Evolutionary conservation across 306 rosid genomes (phyloP).

Genomic region (Medicago ruthenica): DNA sequence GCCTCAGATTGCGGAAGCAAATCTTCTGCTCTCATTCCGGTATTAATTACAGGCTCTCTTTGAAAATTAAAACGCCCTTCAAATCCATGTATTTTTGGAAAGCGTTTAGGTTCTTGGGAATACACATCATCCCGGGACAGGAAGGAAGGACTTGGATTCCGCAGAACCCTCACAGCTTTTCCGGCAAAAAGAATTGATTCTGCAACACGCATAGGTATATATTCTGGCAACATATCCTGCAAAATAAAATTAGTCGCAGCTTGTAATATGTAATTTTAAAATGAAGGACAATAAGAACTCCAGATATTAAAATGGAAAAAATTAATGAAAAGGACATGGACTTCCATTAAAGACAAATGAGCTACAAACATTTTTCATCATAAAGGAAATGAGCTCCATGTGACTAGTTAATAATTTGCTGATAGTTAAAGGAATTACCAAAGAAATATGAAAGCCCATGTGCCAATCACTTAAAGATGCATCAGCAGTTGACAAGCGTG

Average conservation of each 20-base stretch:
- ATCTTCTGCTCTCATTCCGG: slow-evolving; percentile 72
- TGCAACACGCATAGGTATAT: slow-evolving; percentile 87
- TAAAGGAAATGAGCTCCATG: slow-evolving; percentile 23
- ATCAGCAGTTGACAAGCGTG: slow-evolving; percentile 72
- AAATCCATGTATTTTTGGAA: slow-evolving; percentile 72
- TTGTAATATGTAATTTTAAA: slow-evolving; percentile 11
- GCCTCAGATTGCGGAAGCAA: slow-evolving; percentile 94
- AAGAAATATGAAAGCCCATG: slow-evolving; percentile 85
- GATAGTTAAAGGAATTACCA: slow-evolving; percentile 57
- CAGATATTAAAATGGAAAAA: slow-evolving; percentile 27
- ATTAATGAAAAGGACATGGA: slow-evolving; percentile 17
- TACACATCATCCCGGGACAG: slow-evolving; percentile 61
- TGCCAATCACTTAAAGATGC: slow-evolving; percentile 93
- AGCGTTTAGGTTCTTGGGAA: slow-evolving; percentile 70
- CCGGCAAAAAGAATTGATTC: slow-evolving; percentile 97
- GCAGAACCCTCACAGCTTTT: slow-evolving; percentile 90
- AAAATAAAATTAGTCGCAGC: slow-evolving; percentile 20
- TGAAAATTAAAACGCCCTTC: slow-evolving; percentile 67
- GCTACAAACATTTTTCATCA: slow-evolving; percentile 23
- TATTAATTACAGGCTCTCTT: slow-evolving; percentile 61
- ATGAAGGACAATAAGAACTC: slow-evolving; percentile 30
- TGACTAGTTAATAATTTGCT: slow-evolving; percentile 21
- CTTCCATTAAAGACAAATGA: slow-evolving; percentile 16
- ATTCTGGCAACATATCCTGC: slow-evolving; percentile 97
- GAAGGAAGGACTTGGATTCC: slow-evolving; percentile 85